Conservation (phyloP, 2,329 filamentous ascomycete genomes). For the Aspergillus ibericus region DNA sequence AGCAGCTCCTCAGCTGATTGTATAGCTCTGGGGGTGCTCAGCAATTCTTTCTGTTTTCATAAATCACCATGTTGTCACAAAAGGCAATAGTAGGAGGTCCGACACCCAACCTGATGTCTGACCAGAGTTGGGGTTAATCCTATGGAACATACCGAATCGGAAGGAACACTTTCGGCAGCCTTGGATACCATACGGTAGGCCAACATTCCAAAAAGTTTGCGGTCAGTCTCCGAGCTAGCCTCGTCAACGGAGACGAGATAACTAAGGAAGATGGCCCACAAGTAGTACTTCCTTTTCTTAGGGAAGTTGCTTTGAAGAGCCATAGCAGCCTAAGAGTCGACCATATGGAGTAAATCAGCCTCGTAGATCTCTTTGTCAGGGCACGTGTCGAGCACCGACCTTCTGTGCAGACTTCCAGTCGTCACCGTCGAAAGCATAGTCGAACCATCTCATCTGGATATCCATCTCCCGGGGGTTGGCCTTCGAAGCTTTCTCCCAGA, state of each 20-base stretch:
- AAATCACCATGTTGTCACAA: slow-evolving; percentile 22
- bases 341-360: slow-evolving; percentile 3
- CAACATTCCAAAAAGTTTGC: slow-evolving; percentile 50
- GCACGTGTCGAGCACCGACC: slow-evolving; percentile 33
- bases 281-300: slow-evolving; percentile 49
- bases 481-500: slow-evolving; percentile 52
- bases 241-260: slow-evolving; percentile 42
- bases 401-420: slow-evolving; percentile 52
- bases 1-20: slow-evolving; percentile 49
- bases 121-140: not conserved
- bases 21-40: slow-evolving; percentile 45
- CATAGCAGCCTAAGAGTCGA: slow-evolving; percentile 46
- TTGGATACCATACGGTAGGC: slow-evolving; percentile 53
- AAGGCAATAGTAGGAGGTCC: not conserved
- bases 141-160: slow-evolving; percentile 40
- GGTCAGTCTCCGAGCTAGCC: slow-evolving; percentile 41
- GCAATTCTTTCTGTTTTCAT: slow-evolving; percentile 39
- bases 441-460: slow-evolving; percentile 49
- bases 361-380: not conserved
- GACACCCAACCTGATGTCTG: too few species aligned
- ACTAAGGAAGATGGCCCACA: slow-evolving; percentile 51
- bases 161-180: slow-evolving; percentile 46
- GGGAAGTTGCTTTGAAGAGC: slow-evolving; percentile 52
- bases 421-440: slow-evolving; percentile 39
- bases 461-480: slow-evolving; percentile 45